These are phyloP conservation scores for Tetrahymena thermophila DNA, from an alignment of 73 alveolate genomes.

Conservation along the genomic window DNA sequence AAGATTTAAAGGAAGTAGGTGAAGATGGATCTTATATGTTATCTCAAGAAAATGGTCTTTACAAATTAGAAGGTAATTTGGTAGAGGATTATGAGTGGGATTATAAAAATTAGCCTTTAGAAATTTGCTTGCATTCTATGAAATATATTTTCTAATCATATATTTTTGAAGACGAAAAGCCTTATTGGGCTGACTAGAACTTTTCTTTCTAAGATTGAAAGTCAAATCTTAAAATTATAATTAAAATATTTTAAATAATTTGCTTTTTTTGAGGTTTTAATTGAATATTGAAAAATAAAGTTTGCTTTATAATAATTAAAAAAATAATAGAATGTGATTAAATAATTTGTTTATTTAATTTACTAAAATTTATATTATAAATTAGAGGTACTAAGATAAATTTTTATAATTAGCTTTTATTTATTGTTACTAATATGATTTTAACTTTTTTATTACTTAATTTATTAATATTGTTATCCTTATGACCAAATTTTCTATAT, in stretches of 20 bases:
- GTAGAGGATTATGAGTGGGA: conserved; percentile 28
- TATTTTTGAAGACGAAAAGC: conserved; percentile 8
- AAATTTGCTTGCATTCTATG: conserved; percentile 26
- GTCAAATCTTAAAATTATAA: neutral
- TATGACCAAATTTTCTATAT: too few relatives aligned
- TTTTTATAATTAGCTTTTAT: too few relatives aligned
- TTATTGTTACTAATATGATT: too few relatives aligned
- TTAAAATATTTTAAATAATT: neutral
- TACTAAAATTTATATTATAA: too few relatives aligned
- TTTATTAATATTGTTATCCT: too few relatives aligned
- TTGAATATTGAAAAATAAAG: too few relatives aligned
- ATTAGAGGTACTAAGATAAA: too few relatives aligned
- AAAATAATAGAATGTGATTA: too few relatives aligned
- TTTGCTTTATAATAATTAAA: too few relatives aligned
- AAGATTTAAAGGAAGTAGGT: neutral
- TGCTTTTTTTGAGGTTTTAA: too few relatives aligned
- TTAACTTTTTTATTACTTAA: too few relatives aligned
- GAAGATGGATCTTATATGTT: neutral
- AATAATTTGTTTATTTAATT: too few relatives aligned
- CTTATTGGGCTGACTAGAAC: conserved; percentile 23
- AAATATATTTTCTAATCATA: conserved; percentile 10
- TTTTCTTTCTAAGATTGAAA: neutral
- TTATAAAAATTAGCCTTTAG: conserved; percentile 26
- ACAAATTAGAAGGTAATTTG: neutral
- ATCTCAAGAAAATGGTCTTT: neutral